phyloP scores from a whole-genome alignment of 169 alveolate species.

The Blepharisma undulans region DNA sequence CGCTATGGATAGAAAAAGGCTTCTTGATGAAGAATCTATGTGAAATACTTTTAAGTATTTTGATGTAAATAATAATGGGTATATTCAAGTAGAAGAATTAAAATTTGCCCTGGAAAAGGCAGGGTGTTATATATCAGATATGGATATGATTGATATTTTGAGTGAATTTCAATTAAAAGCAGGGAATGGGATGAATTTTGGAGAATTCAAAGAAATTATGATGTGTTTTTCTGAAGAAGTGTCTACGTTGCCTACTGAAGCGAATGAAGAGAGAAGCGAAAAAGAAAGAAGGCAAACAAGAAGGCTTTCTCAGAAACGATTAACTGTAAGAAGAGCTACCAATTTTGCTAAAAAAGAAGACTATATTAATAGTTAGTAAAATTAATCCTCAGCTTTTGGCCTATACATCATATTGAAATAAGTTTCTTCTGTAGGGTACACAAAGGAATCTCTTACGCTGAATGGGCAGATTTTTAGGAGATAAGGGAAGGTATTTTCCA shows the following conservation, averaged over 20 bases:
- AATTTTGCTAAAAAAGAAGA: background rate
- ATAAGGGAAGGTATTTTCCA: background rate
- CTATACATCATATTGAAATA: constrained; percentile 16
- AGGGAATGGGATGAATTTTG: background rate
- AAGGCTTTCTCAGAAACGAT: background rate
- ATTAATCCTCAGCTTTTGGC: background rate
- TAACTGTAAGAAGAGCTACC: background rate
- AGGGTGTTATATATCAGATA: background rate
- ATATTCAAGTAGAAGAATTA: background rate
- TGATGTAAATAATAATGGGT: background rate
- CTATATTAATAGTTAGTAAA: background rate
- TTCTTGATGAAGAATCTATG: constrained; percentile 10
- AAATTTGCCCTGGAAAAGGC: constrained; percentile 20
- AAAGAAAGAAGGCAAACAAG: background rate
- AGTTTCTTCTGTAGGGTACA: constrained; percentile 9
- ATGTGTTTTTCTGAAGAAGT: background rate
- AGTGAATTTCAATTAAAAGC: constrained; percentile 15
- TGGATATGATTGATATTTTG: background rate
- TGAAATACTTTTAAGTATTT: constrained; percentile 32
- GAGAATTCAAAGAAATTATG: background rate
- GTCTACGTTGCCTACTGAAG: background rate
- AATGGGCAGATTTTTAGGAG: background rate
- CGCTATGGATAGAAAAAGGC: constrained; percentile 25
- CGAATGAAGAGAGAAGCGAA: background rate
- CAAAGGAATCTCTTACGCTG: background rate